Base-by-base conservation (phyloP, 225 moss, liverwort and hornwort species). In the Rhytidiadelphus loreus region DNA sequence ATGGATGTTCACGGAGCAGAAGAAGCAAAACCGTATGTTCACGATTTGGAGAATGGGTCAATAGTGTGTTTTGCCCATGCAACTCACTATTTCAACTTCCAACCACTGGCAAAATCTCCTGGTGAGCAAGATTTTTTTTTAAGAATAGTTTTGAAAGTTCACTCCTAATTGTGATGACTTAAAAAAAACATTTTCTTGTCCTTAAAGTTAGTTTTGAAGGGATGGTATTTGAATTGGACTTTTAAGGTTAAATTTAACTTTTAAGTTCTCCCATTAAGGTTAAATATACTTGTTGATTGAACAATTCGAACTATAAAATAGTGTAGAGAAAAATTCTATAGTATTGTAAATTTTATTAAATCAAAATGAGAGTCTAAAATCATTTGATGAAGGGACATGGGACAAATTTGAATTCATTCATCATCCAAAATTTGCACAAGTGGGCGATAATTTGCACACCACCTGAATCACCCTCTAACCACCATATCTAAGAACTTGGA, bases 181-280 rank as follows among this genome's bases (percentile, higher is more conserved):
- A 10, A 44, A 8, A 41, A 44, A 46, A 10, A 25, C 3, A 8
- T 41, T 21, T 39, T 71, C 4, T 3, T 16, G 0, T 3, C 28
- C 7, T 73, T 18, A 4, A 18, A 17, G 3, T 43, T 0, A 70
- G 0, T 14, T 70, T 26, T 41, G 5, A 46, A 46, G 11, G 7
- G 19, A 30, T 46, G 7, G 11, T 46, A 46, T 11, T 16, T 46
- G 29, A 46, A 73, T 46, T 46, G 7, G 2, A 46, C 17, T 73
- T 46, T 2, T 18, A 5, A 74, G 4, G 7, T 74, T 74, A 4
- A 46, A 30, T 30, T 30, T 2, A 29, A 46, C 2, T 71, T 43
- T 70, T 0, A 43, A 5, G 5, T 8, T 69, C 8, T 13, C 39
- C 4, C 6, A 23, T 13, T 24, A 10, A 16, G 0, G 2, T 72